phyloP scores from a whole-genome alignment of 305 asterid species.

The Fraxinus floribunda region DNA sequence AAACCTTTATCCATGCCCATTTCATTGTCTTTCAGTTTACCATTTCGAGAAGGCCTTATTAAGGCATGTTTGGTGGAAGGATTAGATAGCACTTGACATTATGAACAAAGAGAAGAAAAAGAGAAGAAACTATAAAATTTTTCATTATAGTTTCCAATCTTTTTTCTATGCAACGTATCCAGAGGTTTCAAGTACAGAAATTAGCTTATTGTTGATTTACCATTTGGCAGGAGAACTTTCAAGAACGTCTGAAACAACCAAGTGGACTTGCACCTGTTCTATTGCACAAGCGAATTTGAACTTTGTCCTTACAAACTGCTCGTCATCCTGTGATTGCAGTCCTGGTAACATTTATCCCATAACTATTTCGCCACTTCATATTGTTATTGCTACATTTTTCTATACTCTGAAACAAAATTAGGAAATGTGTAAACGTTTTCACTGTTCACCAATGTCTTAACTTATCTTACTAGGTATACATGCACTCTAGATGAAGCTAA shows the following conservation, averaged over 20 bases:
- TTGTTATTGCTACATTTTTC: neutral
- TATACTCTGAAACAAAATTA: neutral
- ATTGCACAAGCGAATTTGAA: slow-evolving; percentile 35
- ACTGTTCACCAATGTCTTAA: neutral
- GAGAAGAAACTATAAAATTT: too few species aligned
- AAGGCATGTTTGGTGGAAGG: too few species aligned
- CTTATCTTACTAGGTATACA: neutral
- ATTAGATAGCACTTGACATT: too few species aligned
- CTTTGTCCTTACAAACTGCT: slow-evolving; percentile 55
- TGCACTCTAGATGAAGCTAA: neutral
- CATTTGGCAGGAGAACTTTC: slow-evolving; percentile 38
- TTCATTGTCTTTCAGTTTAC: neutral
- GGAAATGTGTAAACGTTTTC: neutral
- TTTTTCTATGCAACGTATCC: neutral
- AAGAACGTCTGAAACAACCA: slow-evolving; percentile 36
- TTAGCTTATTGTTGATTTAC: slow-evolving; percentile 6
- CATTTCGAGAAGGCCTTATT: too few species aligned
- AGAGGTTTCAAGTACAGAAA: neutral
- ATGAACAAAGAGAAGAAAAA: too few species aligned
- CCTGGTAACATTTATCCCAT: slow-evolving; percentile 50
- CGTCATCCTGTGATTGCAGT: slow-evolving; percentile 78
- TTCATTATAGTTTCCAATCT: neutral
- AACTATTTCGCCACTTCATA: neutral
- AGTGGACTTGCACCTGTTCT: slow-evolving; percentile 85
- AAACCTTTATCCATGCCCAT: neutral